Percentiles rank a stretch among this genome's conserved stretches.
phyloP scores from a whole-genome alignment of 169 alveolate species.

The Blepharisma undulans region DNA sequence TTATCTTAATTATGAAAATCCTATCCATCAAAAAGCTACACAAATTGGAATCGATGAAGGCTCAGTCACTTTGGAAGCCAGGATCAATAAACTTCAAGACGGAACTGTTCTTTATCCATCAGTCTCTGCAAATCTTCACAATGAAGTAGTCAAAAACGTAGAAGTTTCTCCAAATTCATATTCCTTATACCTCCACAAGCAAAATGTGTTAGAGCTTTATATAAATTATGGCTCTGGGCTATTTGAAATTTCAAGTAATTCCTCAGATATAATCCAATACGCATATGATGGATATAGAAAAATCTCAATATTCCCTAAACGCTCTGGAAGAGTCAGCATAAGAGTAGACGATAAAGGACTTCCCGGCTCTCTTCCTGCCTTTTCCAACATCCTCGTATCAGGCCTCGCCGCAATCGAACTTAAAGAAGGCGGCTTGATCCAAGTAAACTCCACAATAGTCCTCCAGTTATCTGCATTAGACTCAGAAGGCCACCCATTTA shows the following conservation, averaged over 20 bases:
- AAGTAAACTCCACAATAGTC: constrained; percentile 39
- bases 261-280: constrained; percentile 34
- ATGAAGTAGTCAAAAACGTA: constrained; percentile 43
- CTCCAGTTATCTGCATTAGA: constrained; percentile 49
- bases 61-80: not conserved
- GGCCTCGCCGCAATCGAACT: constrained; percentile 44
- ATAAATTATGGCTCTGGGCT: constrained; percentile 58
- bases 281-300: constrained; percentile 39
- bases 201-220: constrained; percentile 32
- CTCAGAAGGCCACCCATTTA: constrained; percentile 41
- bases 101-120: constrained; percentile 15
- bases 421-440: constrained; percentile 57
- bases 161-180: constrained; percentile 45
- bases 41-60: constrained; percentile 17
- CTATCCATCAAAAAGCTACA: not conserved
- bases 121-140: not conserved
- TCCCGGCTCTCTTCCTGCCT: constrained; percentile 48
- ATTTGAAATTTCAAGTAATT: constrained; percentile 24
- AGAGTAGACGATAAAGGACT: constrained; percentile 53
- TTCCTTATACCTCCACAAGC: constrained; percentile 41
- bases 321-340: constrained; percentile 52
- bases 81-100: not conserved
- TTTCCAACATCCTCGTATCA: constrained; percentile 54
- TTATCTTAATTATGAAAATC: not conserved
- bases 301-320: constrained; percentile 49